Conservation (phyloP, 1,139 yeast species). For the Geotrichum macrosporum region DNA sequence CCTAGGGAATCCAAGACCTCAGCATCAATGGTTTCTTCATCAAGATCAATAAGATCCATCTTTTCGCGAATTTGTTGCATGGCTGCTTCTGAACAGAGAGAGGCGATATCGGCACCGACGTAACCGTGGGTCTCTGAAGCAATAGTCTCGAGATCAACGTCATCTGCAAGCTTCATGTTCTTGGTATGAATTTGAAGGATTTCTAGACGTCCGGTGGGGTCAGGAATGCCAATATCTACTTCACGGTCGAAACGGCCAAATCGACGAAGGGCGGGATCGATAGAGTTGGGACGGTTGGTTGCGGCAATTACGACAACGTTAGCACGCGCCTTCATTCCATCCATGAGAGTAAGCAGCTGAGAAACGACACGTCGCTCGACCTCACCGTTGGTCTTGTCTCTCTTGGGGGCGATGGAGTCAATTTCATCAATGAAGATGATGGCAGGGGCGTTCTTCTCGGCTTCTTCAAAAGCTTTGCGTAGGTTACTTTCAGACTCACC, state of each 20-base stretch:
- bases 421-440: conserved; percentile 97
- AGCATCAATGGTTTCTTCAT: conserved; percentile 96
- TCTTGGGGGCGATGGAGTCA: conserved; percentile 98
- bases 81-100: conserved; percentile 98
- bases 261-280: conserved; percentile 97
- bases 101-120: conserved; percentile 93
- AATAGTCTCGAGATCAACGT: conserved; percentile 90
- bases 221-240: conserved; percentile 98
- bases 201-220: conserved; percentile 97
- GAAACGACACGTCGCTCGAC: conserved; percentile 98
- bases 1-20: conserved; percentile 95
- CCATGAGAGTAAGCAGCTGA: conserved; percentile 94
- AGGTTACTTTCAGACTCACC: conserved; percentile 98
- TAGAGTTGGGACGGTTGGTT: conserved; percentile 96
- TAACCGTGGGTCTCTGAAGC: conserved; percentile 94
- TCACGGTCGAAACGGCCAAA: conserved; percentile 99
- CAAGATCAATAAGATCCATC: conserved; percentile 96
- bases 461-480: conserved; percentile 98
- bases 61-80: conserved; percentile 98
- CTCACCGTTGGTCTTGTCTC: conserved; percentile 99
- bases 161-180: conserved; percentile 94
- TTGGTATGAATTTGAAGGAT: conserved; percentile 90
- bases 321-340: conserved; percentile 98
- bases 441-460: conserved; percentile 97
- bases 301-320: conserved; percentile 94